These are phyloP conservation scores for Jacaranda mimosifolia DNA, from an alignment of 257 asterid species.

Conservation along the genomic window DNA sequence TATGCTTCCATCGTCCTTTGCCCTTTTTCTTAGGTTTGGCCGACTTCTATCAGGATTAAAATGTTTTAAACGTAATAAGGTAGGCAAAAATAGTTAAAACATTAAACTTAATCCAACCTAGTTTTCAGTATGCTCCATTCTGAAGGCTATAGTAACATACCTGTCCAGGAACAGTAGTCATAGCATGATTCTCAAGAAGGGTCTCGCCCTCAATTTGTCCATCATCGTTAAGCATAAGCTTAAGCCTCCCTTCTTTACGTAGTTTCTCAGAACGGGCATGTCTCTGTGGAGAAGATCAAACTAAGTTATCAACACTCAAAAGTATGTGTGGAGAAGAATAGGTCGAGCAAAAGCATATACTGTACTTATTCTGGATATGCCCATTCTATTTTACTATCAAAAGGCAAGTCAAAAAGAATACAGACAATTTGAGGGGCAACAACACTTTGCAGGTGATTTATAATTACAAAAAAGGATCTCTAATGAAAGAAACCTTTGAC, in stretches of 20 bases:
- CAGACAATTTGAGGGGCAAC: background rate
- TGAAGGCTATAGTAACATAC: slow-evolving; percentile 42
- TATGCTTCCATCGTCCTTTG: slow-evolving; percentile 52
- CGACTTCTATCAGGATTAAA: slow-evolving; percentile 40
- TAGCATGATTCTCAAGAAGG: slow-evolving; percentile 37
- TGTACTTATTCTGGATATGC: background rate
- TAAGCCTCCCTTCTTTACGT: slow-evolving; percentile 88
- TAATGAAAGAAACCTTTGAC: background rate
- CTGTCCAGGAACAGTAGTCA: slow-evolving; percentile 47
- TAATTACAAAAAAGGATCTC: background rate
- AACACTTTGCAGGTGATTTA: background rate
- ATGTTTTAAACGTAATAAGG: slow-evolving; percentile 5
- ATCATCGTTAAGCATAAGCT: slow-evolving; percentile 67
- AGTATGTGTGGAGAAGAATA: background rate
- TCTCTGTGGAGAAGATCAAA: slow-evolving; percentile 57
- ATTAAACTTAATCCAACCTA: slow-evolving; percentile 11
- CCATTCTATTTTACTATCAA: background rate
- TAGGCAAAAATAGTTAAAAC: slow-evolving; percentile 6
- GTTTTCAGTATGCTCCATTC: slow-evolving; percentile 22
- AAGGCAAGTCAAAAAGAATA: background rate
- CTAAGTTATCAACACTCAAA: slow-evolving; percentile 7
- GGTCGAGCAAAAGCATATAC: background rate
- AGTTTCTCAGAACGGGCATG: slow-evolving; percentile 90
- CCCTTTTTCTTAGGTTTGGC: slow-evolving; percentile 50
- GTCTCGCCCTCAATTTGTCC: slow-evolving; percentile 70